Conservation (phyloP, 192 early-diverging fungal species). For the Linderina pennispora region DNA sequence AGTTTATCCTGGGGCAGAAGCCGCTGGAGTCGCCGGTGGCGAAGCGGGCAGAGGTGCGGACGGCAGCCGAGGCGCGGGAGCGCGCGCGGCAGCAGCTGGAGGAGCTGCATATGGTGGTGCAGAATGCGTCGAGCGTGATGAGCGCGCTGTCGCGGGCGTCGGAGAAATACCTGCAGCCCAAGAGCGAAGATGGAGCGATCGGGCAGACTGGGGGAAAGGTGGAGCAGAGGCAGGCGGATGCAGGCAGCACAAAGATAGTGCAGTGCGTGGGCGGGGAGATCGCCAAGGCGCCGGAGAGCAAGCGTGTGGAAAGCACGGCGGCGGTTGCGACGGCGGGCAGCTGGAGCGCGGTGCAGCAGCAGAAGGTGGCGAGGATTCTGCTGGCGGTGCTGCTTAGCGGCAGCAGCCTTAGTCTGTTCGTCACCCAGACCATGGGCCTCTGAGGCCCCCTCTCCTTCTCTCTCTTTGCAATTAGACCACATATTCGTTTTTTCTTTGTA, state of each 20-base stretch:
- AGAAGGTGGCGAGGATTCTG: not conserved
- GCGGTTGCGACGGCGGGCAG: no score
- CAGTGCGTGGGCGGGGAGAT: no score
- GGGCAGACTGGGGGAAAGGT: no score
- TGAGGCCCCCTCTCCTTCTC: not conserved
- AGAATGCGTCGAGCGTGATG: constrained; percentile 8
- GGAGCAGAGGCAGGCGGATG: not conserved
- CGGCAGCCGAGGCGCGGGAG: constrained; percentile 6
- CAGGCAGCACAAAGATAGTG: not conserved
- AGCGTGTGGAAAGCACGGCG: not conserved
- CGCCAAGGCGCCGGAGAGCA: no score
- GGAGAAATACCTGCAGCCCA: not conserved
- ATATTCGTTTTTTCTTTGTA: not conserved
- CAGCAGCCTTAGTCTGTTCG: not conserved
- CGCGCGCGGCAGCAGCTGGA: constrained; percentile 6
- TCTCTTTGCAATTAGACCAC: not conserved
- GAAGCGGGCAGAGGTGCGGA: constrained; percentile 1
- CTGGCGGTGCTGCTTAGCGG: not conserved
- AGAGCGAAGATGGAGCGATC: no score
- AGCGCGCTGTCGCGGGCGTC: constrained; percentile 1
- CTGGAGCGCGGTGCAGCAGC: not conserved
- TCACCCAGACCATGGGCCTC: not conserved
- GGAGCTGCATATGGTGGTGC: constrained; percentile 4
- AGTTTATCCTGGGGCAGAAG: constrained; percentile 16
- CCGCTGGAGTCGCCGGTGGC: constrained; percentile 3